Conservation (phyloP, 352 stramenopile genomes). For the Globisporangium spiculum region DNA sequence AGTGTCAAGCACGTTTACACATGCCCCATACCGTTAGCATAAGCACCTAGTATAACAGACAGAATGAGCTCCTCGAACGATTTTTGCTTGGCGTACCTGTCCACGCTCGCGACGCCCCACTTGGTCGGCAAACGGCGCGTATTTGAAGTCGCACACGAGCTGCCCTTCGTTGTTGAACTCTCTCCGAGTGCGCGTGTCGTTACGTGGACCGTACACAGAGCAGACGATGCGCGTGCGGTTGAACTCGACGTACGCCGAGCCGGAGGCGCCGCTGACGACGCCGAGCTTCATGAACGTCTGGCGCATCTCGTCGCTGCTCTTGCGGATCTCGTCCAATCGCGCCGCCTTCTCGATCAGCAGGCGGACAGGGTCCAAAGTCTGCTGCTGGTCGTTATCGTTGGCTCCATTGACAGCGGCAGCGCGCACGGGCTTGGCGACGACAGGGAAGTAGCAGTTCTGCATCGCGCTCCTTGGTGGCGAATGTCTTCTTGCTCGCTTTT, state of each 20-base stretch:
- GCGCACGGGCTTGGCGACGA: conserved; percentile 24
- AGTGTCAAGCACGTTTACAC: not conserved
- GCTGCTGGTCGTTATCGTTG: conserved; percentile 7
- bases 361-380: conserved; percentile 19
- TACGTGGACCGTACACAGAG: conserved; percentile 86
- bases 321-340: conserved; percentile 37
- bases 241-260: conserved; percentile 89
- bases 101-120: conserved; percentile 60
- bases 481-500: conserved; percentile 5
- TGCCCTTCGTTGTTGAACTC: conserved; percentile 87
- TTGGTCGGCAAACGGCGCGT: conserved; percentile 76
- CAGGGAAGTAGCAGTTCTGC: conserved; percentile 87
- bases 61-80: not conserved
- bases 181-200: conserved; percentile 61
- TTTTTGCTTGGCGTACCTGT: conserved; percentile 23
- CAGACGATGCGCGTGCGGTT: conserved; percentile 86
- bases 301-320: conserved; percentile 78
- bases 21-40: not conserved
- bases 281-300: conserved; percentile 83
- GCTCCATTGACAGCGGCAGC: not conserved
- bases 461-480: conserved; percentile 26
- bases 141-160: conserved; percentile 88
- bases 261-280: conserved; percentile 75
- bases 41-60: not conserved
- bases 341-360: conserved; percentile 23